Conservation (phyloP, 768 basidiomycete species). For the Boletus pseudopeckii region DNA sequence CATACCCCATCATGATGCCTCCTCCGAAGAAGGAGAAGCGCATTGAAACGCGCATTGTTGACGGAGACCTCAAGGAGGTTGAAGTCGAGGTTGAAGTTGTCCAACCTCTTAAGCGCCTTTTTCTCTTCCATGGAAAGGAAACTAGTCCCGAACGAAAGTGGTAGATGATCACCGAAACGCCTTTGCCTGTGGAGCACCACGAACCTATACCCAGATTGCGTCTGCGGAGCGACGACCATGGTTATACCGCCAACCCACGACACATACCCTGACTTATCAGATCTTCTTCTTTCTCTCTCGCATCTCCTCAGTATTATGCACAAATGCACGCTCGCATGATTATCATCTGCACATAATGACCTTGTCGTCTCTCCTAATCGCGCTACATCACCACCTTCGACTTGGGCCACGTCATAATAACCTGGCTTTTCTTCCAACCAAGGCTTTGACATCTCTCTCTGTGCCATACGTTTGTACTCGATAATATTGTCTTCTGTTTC, state of each 20-base stretch:
- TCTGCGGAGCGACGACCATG: conserved; percentile 26
- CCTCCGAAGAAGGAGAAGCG: conserved; percentile 54
- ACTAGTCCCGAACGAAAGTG: conserved; percentile 26
- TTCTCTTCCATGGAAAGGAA: conserved; percentile 59
- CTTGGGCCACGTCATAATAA: conserved; percentile 15
- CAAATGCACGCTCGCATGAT: conserved; percentile 24
- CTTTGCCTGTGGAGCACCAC: conserved; percentile 12
- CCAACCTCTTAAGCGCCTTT: conserved; percentile 59
- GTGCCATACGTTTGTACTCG: conserved; percentile 35
- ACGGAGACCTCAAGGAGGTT: conserved; percentile 50
- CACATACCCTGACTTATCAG: conserved; percentile 37
- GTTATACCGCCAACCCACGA: conserved; percentile 33
- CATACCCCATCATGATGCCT: conserved; percentile 54
- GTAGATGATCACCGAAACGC: conserved; percentile 18
- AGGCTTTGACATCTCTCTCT: conserved; percentile 23
- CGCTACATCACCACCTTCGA: conserved; percentile 23
- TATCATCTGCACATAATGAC: conserved; percentile 29
- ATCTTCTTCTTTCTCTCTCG: conserved; percentile 14
- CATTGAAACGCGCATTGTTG: conserved; percentile 45
- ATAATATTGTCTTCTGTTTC: conserved; percentile 28
- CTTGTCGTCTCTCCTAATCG: conserved; percentile 32
- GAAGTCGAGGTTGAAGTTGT: conserved; percentile 53
- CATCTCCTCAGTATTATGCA: conserved; percentile 22
- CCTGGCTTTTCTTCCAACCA: conserved; percentile 12
- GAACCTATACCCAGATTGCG: conserved; percentile 30